Conservation (phyloP, 2,329 filamentous ascomycete genomes). For the Cladosporium austrohemisphaericum region DNA sequence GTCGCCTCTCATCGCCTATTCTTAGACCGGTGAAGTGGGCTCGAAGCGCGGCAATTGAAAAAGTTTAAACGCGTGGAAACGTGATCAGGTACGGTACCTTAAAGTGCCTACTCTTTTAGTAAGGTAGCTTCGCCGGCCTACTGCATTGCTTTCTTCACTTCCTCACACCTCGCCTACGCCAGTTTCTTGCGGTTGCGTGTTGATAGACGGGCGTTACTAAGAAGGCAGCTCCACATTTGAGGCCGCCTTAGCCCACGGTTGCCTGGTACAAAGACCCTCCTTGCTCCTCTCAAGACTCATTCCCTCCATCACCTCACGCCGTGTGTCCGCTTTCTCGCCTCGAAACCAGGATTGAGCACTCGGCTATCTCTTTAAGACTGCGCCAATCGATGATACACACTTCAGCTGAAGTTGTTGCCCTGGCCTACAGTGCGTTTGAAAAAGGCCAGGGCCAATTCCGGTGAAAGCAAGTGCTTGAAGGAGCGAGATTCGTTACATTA, state of each 20-base stretch:
- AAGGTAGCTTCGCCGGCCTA: too few species aligned
- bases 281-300: slow-evolving; percentile 10
- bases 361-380: neutral
- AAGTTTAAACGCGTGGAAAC: too few species aligned
- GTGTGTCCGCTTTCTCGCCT: neutral
- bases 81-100: too few species aligned
- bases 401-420: neutral
- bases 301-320: neutral
- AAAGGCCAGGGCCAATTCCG: slow-evolving; percentile 4
- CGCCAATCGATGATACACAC: slow-evolving; percentile 2
- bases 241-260: slow-evolving; percentile 1
- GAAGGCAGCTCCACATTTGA: neutral
- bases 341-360: slow-evolving; percentile 1
- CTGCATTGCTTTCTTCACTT: too few species aligned
- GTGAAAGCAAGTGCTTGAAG: neutral
- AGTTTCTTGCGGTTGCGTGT: neutral
- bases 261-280: neutral
- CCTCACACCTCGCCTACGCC: neutral
- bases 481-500: slow-evolving; percentile 4
- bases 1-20: too few species aligned
- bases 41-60: too few species aligned
- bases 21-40: too few species aligned
- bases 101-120: too few species aligned
- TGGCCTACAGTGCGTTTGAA: slow-evolving; percentile 5
- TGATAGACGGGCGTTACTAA: neutral